phyloP scores from a whole-genome alignment of 768 basidiomycete genomes.

The Leccinellum albellum region DNA sequence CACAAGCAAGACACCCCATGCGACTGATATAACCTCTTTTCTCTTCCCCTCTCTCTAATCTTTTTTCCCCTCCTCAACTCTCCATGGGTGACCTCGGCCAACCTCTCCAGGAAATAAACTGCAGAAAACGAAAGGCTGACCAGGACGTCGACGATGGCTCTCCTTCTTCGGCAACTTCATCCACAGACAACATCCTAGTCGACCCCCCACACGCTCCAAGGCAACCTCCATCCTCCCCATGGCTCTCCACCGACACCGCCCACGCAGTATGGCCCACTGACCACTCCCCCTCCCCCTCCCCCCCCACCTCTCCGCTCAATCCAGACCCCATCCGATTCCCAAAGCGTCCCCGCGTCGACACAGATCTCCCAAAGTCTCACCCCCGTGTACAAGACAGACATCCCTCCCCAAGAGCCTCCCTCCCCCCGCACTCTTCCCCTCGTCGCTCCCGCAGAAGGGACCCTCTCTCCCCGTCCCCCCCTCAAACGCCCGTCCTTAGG shows the following conservation, averaged over 20 bases:
- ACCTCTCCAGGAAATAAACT: constrained; percentile 44
- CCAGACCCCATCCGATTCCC: constrained; percentile 22
- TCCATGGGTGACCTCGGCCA: constrained; percentile 64
- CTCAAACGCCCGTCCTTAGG: constrained; percentile 16
- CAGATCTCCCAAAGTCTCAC: constrained; percentile 14
- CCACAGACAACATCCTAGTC: constrained; percentile 34
- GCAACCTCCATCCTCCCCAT: constrained; percentile 35
- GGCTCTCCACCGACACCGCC: constrained; percentile 30
- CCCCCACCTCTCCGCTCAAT: constrained; percentile 41
- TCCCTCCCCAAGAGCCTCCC: constrained; percentile 12
- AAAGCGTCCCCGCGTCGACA: constrained; percentile 33
- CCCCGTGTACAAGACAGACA: constrained; percentile 10
- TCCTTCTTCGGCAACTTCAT: constrained; percentile 31
- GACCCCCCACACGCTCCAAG: constrained; percentile 39
- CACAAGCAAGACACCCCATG: background rate
- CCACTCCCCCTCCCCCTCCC: constrained; percentile 30
- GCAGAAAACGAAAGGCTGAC: constrained; percentile 69
- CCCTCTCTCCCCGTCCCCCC: constrained; percentile 25
- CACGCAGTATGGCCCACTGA: constrained; percentile 39
- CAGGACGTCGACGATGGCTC: constrained; percentile 37
- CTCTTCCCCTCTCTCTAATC: constrained; percentile 5
- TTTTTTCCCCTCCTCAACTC: constrained; percentile 18
- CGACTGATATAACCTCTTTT: background rate
- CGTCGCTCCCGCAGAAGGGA: constrained; percentile 33
- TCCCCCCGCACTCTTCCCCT: constrained; percentile 23